Conservation (phyloP, 192 early-diverging fungal genomes). For the Chytriomyces sp. region DNA sequence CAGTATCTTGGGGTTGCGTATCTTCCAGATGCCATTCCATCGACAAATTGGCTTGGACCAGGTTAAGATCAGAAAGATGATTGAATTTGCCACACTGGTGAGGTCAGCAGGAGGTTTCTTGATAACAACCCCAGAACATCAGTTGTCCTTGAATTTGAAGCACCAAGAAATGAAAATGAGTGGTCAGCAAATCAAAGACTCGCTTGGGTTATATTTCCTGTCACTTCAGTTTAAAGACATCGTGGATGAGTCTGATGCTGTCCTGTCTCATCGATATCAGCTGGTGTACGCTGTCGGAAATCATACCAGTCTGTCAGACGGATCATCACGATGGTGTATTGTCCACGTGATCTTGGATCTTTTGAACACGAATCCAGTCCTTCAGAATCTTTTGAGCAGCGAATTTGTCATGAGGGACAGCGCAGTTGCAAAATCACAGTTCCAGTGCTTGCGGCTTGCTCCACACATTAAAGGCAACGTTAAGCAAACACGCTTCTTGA, state of each 20-base stretch:
- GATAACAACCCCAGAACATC: constrained; percentile 27
- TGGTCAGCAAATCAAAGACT: background rate
- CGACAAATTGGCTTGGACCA: background rate
- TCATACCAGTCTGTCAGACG: background rate
- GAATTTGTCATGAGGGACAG: background rate
- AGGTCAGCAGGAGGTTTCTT: background rate
- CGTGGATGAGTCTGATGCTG: constrained; percentile 35
- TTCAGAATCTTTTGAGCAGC: background rate
- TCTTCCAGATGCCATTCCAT: background rate
- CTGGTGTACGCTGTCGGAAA: constrained; percentile 30
- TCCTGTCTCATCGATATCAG: constrained; percentile 31
- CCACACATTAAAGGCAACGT: background rate
- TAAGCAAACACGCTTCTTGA: background rate
- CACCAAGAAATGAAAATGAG: background rate
- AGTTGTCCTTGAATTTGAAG: constrained; percentile 30
- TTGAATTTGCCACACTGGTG: background rate
- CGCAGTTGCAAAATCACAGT: background rate
- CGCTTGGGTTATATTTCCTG: background rate
- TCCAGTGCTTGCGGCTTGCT: constrained; percentile 1
- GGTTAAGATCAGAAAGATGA: background rate
- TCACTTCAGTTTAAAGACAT: constrained; percentile 11
- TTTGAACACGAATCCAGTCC: background rate
- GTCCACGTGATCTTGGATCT: constrained; percentile 5
- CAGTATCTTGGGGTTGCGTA: background rate
- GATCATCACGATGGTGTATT: background rate